Percentiles rank a stretch among this genome's conserved stretches.
These are phyloP conservation scores for Aspergillus amoenus DNA, from an alignment of 2,329 filamentous ascomycete genomes.

Conservation along the genomic window DNA sequence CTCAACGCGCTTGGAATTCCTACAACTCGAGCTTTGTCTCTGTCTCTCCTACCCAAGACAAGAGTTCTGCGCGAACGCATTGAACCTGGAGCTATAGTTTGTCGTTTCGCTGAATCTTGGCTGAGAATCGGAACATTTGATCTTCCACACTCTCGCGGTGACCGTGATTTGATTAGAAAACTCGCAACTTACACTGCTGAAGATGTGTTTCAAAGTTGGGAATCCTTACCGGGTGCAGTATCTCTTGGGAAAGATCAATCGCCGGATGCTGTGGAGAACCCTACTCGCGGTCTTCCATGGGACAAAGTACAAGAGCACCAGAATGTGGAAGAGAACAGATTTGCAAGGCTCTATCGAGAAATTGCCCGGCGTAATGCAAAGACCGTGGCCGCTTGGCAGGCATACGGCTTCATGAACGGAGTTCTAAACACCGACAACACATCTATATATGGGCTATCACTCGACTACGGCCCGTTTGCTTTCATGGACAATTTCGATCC, in stretches of 20 bases:
- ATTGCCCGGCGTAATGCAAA: constrained; percentile 80
- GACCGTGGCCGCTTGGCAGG: constrained; percentile 92
- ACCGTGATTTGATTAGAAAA: constrained; percentile 70
- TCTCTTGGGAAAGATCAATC: constrained; percentile 42
- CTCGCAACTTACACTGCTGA: constrained; percentile 83
- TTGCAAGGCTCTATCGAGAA: constrained; percentile 81
- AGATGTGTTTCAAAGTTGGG: constrained; percentile 85
- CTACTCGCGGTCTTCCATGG: constrained; percentile 54
- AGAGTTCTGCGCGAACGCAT: constrained; percentile 74
- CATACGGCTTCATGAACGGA: constrained; percentile 98
- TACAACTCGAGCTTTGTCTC: constrained; percentile 78
- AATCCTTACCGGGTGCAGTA: constrained; percentile 67
- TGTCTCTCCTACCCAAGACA: constrained; percentile 72
- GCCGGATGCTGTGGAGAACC: constrained; percentile 41
- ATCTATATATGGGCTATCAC: constrained; percentile 79
- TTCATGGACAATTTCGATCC: constrained; percentile 98
- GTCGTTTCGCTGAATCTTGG: constrained; percentile 89
- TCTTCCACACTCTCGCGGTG: constrained; percentile 77
- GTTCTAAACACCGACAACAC: constrained; percentile 98
- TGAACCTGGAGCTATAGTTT: constrained; percentile 90
- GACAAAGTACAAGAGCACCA: constrained; percentile 65
- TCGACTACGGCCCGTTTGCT: constrained; percentile 95
- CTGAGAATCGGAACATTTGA: constrained; percentile 94
- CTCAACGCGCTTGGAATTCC: constrained; percentile 84
- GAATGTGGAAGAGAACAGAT: constrained; percentile 77